These are phyloP conservation scores for Acer yangbiense DNA, from an alignment of 345 rosid species.

Conservation along the genomic window DNA sequence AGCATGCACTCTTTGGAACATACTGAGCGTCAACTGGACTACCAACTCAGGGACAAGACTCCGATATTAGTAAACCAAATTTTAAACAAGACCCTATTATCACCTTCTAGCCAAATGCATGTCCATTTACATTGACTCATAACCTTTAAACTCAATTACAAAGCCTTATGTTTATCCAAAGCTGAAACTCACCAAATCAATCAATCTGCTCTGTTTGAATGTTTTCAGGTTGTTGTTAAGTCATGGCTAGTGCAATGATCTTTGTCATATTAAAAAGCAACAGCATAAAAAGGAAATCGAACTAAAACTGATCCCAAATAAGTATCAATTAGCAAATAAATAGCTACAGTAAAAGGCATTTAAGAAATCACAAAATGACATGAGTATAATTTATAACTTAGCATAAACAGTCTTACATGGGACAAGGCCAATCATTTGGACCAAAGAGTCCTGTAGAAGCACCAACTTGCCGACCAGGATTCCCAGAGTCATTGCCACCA, in stretches of 20 bases:
- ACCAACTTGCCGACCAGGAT: conserved; percentile 51
- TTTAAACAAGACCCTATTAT: not conserved
- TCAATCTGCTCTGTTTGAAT: not conserved
- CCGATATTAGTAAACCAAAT: not conserved
- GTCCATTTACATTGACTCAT: not conserved
- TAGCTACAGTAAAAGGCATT: not conserved
- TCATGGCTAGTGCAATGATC: too few relatives aligned
- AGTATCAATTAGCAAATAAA: not conserved
- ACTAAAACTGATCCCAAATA: not conserved
- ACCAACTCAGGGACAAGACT: not conserved
- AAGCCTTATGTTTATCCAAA: not conserved
- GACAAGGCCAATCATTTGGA: conserved; percentile 99
- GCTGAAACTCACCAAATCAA: conserved; percentile 4
- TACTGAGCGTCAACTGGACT: not conserved
- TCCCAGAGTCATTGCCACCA: conserved; percentile 52
- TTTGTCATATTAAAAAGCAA: not conserved
- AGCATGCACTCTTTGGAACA: not conserved
- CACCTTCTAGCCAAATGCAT: not conserved
- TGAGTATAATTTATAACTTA: not conserved
- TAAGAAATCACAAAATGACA: not conserved
- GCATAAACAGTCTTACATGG: conserved; percentile 73
- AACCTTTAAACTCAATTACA: not conserved
- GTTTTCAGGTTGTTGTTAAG: not conserved
- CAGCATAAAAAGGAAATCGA: not conserved
- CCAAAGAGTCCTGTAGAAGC: conserved; percentile 88